Conservation (phyloP, 352 stramenopile genomes). For the Pythium aphanidermatum region DNA sequence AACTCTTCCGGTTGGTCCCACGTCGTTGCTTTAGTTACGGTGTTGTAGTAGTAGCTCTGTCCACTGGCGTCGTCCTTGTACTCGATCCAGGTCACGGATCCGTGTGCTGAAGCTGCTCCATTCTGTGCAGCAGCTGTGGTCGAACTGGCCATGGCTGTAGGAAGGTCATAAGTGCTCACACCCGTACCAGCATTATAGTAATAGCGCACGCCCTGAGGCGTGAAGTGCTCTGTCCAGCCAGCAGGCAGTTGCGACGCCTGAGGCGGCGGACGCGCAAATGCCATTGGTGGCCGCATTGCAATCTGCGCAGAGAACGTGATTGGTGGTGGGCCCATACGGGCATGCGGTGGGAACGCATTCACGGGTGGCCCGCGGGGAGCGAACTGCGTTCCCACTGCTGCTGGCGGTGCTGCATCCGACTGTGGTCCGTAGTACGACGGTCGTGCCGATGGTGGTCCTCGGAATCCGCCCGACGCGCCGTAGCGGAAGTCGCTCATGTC, state of each 20-base stretch:
- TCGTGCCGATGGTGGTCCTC: not conserved
- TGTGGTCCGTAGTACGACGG: constrained; percentile 2
- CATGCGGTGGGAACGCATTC: constrained; percentile 11
- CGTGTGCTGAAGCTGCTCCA: not conserved
- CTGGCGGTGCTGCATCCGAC: not conserved
- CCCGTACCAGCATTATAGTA: constrained; percentile 55
- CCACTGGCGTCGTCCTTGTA: constrained; percentile 71
- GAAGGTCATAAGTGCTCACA: constrained; percentile 57
- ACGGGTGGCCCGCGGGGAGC: constrained; percentile 9
- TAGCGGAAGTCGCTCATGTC: constrained; percentile 1
- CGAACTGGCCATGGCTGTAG: constrained; percentile 4
- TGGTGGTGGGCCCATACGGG: constrained; percentile 1
- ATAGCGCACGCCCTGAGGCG: constrained; percentile 46
- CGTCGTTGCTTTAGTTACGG: constrained; percentile 59
- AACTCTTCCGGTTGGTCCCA: constrained; percentile 80
- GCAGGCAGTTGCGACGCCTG: constrained; percentile 19
- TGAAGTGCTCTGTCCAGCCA: constrained; percentile 58
- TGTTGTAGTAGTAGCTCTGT: constrained; percentile 81
- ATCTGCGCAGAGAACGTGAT: constrained; percentile 6
- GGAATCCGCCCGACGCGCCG: not conserved
- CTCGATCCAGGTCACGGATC: constrained; percentile 48
- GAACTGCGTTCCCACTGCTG: constrained; percentile 4
- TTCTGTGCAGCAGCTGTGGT: not conserved
- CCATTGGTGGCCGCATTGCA: constrained; percentile 21
- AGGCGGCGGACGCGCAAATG: not conserved